These are phyloP conservation scores for Balamuthia mandrillaris DNA, from an alignment of 208 protist genomes.

Conservation along the genomic window DNA sequence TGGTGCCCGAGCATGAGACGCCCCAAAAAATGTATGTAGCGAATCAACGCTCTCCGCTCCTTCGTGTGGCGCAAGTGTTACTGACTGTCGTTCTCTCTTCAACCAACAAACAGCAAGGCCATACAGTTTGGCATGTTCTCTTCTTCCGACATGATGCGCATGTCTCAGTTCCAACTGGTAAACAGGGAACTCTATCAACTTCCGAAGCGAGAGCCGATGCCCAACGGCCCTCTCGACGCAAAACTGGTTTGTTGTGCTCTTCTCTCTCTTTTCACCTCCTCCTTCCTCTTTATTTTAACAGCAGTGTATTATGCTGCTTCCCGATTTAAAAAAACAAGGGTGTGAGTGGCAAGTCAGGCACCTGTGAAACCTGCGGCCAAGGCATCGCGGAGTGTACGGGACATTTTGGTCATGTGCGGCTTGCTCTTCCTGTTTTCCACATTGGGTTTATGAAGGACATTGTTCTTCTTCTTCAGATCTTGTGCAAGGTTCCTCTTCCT, in stretches of 20 bases:
- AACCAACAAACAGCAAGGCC: too few species aligned
- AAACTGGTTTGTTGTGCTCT: constrained; percentile 63
- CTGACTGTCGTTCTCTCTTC: too few species aligned
- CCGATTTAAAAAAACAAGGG: constrained; percentile 62
- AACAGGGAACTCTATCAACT: constrained; percentile 59
- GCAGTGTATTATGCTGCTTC: neutral
- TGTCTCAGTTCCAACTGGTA: constrained; percentile 68
- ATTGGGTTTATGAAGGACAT: neutral
- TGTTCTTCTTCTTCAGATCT: neutral
- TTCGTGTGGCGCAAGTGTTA: too few species aligned
- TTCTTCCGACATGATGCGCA: constrained; percentile 74
- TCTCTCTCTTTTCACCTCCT: neutral
- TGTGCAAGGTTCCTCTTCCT: constrained; percentile 18
- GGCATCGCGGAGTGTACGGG: constrained; percentile 90
- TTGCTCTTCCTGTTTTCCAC: constrained; percentile 85
- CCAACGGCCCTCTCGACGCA: constrained; percentile 83
- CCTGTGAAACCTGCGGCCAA: constrained; percentile 90
- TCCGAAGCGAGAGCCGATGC: constrained; percentile 52
- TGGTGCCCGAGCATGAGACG: too few species aligned
- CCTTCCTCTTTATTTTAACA: neutral
- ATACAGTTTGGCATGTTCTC: constrained; percentile 88
- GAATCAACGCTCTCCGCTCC: too few species aligned
- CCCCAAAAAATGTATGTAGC: too few species aligned
- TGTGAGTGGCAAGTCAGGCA: constrained; percentile 42
- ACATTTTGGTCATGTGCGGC: constrained; percentile 96